Evolutionary conservation across 345 rosid species (phyloP), one percentile per base, ranked within the genome.

Genomic region (Aethionema arabicum): DNA sequence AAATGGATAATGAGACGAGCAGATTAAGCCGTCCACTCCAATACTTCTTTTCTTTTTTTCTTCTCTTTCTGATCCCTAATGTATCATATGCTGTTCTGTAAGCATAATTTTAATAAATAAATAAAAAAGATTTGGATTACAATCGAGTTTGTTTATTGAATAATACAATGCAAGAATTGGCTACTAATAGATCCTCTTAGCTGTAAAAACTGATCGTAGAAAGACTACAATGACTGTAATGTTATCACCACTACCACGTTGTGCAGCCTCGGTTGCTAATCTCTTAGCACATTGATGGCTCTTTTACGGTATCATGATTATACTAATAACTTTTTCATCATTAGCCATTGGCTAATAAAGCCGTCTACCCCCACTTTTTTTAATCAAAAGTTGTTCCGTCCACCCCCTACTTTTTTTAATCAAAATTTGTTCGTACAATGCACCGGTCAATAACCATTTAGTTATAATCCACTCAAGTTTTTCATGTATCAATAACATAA

Each of bases 221-320:
- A 91, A 91, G 69, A 88, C 72, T 48, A 88, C 89, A 9, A 91
- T 82, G 68, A 89, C 91, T 0, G 96, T 88, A 70, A 92, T 89
- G 73, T 92, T 92, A 78, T 89, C 98, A 36, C 82, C 85, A 78
- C 96, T 88, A 32, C 96, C 98, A 27, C 95, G 88, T 53, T 68
- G 91, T 32, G 83, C 87, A 48, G 98, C 98, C 76, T 92, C 96
- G 0, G 91, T 85, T 45, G 88, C 98, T 80, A 86, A 59, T 73
- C 96, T 78, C 95, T 89, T 89, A 51, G 95, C 78, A 76, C 98
- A 92, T 86, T 27, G 80, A 77, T 43, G 93, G 80, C 63, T 92
- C 98, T 72, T 92, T 92, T 8, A 92, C 95, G 0, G 96, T 92
- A 61, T 88, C 96, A 61, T 83, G 41, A 92, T 79, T 27, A 92